These are phyloP conservation scores for Alternaria brassicae DNA, from an alignment of 2,329 filamentous ascomycete genomes.

Conservation along the genomic window DNA sequence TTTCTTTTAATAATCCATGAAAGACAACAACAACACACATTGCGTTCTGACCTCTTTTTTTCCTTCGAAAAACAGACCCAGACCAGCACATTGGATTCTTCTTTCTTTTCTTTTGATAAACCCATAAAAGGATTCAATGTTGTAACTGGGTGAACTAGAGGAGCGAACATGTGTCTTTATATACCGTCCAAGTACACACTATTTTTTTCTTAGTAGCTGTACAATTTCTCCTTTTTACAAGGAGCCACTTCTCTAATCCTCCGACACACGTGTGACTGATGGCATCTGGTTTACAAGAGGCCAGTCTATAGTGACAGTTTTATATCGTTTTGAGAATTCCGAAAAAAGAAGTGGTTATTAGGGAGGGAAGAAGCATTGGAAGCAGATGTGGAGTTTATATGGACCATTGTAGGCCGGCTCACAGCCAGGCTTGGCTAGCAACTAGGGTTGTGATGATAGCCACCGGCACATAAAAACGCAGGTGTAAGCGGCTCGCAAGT, in stretches of 20 bases:
- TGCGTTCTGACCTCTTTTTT: too few relatives aligned
- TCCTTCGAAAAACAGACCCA: background rate
- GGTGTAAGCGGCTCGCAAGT: background rate
- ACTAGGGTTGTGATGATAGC: background rate
- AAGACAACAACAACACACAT: too few relatives aligned
- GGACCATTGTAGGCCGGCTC: background rate
- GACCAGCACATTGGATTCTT: background rate
- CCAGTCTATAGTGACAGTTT: background rate
- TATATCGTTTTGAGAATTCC: background rate
- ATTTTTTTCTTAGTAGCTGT: too few relatives aligned
- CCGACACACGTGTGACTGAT: too few relatives aligned
- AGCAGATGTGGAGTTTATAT: background rate
- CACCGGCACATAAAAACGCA: background rate
- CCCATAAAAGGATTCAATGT: background rate
- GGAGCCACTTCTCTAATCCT: background rate
- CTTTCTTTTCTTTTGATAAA: background rate
- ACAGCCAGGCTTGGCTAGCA: background rate
- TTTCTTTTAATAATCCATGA: background rate
- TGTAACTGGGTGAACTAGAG: background rate
- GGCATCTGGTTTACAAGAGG: too few relatives aligned
- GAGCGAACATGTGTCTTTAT: background rate
- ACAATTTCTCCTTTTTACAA: too few relatives aligned
- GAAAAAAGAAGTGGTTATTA: background rate
- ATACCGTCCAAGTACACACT: background rate
- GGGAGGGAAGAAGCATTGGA: fast-evolving